A percentile compares a stretch with the other conserved stretches of the same genome.
These are phyloP conservation scores for Quercus wislizeni DNA, from an alignment of 306 rosid genomes.

Conservation along the genomic window DNA sequence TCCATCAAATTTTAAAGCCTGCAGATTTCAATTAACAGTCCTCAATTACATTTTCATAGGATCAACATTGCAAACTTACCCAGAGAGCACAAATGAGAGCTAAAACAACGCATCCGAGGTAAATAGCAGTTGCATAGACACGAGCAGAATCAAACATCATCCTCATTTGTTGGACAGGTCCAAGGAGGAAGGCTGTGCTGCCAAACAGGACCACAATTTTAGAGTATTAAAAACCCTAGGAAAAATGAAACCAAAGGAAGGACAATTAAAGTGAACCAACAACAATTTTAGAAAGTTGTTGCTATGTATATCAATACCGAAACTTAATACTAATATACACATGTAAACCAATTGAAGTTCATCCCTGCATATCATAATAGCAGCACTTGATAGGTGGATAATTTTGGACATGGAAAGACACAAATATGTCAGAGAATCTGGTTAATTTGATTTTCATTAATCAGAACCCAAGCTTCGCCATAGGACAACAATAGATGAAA, in stretches of 20 bases:
- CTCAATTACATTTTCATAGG: not conserved
- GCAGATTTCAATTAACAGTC: not conserved
- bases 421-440: not conserved
- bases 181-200: constrained; percentile 97
- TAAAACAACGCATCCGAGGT: constrained; percentile 80
- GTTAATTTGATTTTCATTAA: not conserved
- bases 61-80: constrained; percentile 43
- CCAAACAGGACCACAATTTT: constrained; percentile 38
- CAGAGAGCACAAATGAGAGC: constrained; percentile 89
- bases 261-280: constrained; percentile 2
- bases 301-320: not conserved
- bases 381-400: not conserved
- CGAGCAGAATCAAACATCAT: constrained; percentile 94
- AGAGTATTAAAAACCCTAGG: constrained; percentile 10
- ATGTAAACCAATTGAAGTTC: not conserved
- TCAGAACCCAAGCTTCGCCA: not conserved
- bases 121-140: constrained; percentile 68
- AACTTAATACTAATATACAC: not conserved
- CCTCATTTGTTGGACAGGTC: constrained; percentile 62
- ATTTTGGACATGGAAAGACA: not conserved
- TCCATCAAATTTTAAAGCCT: not conserved
- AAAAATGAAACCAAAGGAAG: not conserved
- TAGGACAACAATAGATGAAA: not conserved
- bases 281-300: constrained; percentile 11
- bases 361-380: not conserved